phyloP scores from a whole-genome alignment of 345 rosid genomes.

The Salix purpurea region DNA sequence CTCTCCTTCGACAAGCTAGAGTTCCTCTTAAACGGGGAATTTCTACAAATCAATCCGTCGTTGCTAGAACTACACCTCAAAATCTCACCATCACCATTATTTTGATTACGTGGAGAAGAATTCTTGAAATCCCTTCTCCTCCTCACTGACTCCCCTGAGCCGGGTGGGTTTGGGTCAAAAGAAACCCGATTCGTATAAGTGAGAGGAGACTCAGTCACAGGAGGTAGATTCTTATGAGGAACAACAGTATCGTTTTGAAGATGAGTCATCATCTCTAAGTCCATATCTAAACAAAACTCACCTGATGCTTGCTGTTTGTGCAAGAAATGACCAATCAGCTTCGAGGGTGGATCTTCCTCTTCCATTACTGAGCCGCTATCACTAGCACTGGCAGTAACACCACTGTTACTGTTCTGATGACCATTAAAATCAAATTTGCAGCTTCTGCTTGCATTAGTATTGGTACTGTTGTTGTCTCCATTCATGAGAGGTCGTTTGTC shows the following conservation, averaged over 20 bases:
- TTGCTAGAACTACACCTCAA: constrained; percentile 21
- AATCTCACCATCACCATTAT: constrained; percentile 16
- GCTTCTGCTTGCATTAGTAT: not conserved
- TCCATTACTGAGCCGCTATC: not conserved
- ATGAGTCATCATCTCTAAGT: constrained; percentile 61
- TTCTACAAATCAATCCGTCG: constrained; percentile 6
- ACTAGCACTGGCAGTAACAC: not conserved
- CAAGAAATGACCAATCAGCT: constrained; percentile 63
- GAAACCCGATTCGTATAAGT: constrained; percentile 28
- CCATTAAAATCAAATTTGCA: constrained; percentile 35
- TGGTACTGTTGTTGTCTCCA: not conserved
- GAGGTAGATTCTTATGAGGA: constrained; percentile 16
- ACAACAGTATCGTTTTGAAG: constrained; percentile 23
- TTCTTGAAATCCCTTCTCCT: constrained; percentile 19
- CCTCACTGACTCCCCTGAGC: constrained; percentile 15
- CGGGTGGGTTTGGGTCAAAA: constrained; percentile 27
- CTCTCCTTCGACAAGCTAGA: constrained; percentile 22
- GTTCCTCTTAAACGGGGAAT: constrained; percentile 20
- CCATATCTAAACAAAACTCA: constrained; percentile 66
- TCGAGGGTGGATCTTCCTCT: constrained; percentile 63
- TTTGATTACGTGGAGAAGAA: constrained; percentile 20
- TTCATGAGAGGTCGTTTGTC: constrained; percentile 9
- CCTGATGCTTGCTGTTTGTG: constrained; percentile 71
- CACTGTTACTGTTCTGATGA: not conserved
- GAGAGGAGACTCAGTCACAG: constrained; percentile 37